These are phyloP conservation scores for Bacidia rubella DNA, from an alignment of 495 filamentous ascomycete species.

Conservation along the genomic window DNA sequence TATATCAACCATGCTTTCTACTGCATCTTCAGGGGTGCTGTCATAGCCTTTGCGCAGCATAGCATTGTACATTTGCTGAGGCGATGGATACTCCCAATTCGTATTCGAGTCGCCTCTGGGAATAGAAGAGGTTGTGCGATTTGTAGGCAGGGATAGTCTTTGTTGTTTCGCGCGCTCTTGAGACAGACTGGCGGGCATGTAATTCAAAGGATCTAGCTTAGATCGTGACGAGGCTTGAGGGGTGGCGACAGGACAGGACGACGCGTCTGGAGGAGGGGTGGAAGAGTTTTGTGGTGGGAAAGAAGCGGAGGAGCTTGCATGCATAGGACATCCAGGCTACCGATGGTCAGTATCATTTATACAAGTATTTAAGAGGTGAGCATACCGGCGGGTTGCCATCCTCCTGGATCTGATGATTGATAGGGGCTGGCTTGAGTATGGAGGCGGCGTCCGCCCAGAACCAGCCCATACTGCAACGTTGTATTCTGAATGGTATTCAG, in stretches of 20 bases:
- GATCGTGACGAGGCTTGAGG: conserved; percentile 40
- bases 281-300: conserved; percentile 22
- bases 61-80: conserved; percentile 99
- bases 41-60: conserved; percentile 90
- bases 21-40: conserved; percentile 80
- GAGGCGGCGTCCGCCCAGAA: conserved; percentile 76
- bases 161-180: conserved; percentile 64
- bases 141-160: conserved; percentile 54
- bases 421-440: conserved; percentile 28
- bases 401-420: conserved; percentile 28
- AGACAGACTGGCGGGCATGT: conserved; percentile 81
- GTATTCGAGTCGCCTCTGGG: conserved; percentile 58
- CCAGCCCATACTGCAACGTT: conserved; percentile 66
- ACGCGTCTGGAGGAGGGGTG: conserved; percentile 30
- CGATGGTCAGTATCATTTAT: conserved; percentile 3
- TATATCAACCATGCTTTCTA: conserved; percentile 94
- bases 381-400: conserved; percentile 55
- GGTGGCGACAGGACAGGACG: conserved; percentile 39
- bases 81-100: conserved; percentile 96
- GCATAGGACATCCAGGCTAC: conserved; percentile 87
- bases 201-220: conserved; percentile 84
- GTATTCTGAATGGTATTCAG: too few species aligned
- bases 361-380: conserved; percentile 12
- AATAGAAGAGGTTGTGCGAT: conserved; percentile 73
- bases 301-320: conserved; percentile 40